Evolutionary conservation across 2,329 filamentous ascomycete genomes (phyloP).

Genomic region (Ophiostoma sp.): DNA sequence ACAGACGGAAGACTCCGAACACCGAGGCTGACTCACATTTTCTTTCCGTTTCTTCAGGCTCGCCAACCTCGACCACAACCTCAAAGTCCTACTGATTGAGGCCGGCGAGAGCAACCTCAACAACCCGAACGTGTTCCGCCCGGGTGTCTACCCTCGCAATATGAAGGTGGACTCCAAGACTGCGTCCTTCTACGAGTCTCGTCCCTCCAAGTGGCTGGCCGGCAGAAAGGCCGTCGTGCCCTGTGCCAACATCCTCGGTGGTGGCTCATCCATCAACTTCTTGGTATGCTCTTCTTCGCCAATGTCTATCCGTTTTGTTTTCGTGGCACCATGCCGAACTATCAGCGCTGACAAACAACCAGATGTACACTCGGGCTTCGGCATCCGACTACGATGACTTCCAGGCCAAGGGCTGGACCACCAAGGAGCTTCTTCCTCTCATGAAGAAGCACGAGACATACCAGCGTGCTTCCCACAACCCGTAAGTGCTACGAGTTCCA

Average conservation of each 20-base stretch:
- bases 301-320: not conserved
- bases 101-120: slow-evolving; percentile 69
- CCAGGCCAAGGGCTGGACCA: slow-evolving; percentile 72
- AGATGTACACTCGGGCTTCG: slow-evolving; percentile 66
- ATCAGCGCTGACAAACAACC: not conserved
- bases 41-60: slow-evolving; percentile 39
- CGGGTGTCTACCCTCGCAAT: slow-evolving; percentile 70
- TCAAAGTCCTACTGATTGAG: slow-evolving; percentile 64
- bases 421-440: slow-evolving; percentile 66
- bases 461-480: slow-evolving; percentile 59
- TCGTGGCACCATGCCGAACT: not conserved
- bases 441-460: slow-evolving; percentile 82
- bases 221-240: slow-evolving; percentile 70
- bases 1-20: not conserved
- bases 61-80: slow-evolving; percentile 70
- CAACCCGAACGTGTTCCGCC: slow-evolving; percentile 71
- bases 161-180: slow-evolving; percentile 77
- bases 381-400: slow-evolving; percentile 74
- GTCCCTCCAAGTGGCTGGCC: slow-evolving; percentile 65
- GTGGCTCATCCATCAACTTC: slow-evolving; percentile 71
- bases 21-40: slow-evolving; percentile 4
- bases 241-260: slow-evolving; percentile 65
- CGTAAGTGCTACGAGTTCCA: slow-evolving; percentile 2
- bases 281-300: slow-evolving; percentile 39
- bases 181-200: slow-evolving; percentile 74